Conservation (phyloP, 768 basidiomycete genomes). For the Leccinum variicolor region DNA sequence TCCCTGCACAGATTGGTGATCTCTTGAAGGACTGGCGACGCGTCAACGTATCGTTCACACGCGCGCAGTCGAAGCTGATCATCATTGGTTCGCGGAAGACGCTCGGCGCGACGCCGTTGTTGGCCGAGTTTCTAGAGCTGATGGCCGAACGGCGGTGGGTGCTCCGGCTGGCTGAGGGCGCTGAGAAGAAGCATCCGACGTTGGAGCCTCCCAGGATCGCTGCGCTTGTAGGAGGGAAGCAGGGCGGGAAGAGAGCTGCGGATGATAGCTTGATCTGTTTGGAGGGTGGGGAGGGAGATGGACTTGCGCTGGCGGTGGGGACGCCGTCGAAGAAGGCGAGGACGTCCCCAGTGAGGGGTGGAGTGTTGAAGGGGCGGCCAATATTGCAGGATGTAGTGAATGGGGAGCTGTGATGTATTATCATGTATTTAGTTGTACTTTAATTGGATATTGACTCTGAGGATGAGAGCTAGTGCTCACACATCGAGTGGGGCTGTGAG, state of each 20-base stretch:
- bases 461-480: not conserved
- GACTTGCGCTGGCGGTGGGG: not conserved
- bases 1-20: conserved; percentile 69
- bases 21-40: conserved; percentile 93
- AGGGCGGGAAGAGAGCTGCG: conserved; percentile 13
- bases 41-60: conserved; percentile 95
- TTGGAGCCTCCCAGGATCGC: conserved; percentile 15
- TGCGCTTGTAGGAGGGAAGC: conserved; percentile 6
- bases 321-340: conserved; percentile 36
- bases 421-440: not conserved
- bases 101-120: conserved; percentile 54
- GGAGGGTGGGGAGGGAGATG: not conserved
- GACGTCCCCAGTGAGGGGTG: conserved; percentile 32
- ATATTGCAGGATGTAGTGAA: conserved; percentile 61
- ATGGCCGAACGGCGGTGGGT: conserved; percentile 77
- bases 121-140: conserved; percentile 73
- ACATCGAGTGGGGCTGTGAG: not conserved
- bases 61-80: conserved; percentile 86
- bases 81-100: conserved; percentile 88
- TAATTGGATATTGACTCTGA: not conserved
- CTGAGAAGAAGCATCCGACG: conserved; percentile 50
- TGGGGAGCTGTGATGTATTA: conserved; percentile 27
- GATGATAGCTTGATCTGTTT: not conserved
- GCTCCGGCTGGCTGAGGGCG: conserved; percentile 49
- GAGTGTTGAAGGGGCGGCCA: conserved; percentile 53